Base-by-base conservation (phyloP, 2,329 filamentous ascomycete species). In the Cryphonectria carpinicola region DNA sequence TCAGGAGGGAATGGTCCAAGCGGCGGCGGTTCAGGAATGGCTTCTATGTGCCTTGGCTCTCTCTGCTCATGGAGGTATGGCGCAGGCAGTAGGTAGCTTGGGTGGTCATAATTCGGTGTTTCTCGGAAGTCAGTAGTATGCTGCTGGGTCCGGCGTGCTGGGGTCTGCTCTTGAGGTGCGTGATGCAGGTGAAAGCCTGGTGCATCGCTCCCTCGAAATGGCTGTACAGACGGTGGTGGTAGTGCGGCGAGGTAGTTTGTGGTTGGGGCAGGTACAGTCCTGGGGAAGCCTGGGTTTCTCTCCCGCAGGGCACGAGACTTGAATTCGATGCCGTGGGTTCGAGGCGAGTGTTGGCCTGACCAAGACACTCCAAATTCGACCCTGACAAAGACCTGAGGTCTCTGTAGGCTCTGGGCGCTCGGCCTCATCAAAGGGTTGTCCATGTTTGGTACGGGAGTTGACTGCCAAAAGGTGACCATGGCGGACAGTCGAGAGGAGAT, bases 351-450 rank as follows among this genome's bases (percentile, higher is more conserved):
- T 54, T 81, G 81, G n/a, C 80, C 80, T 37, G 81, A 81, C 81
- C 84, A 86, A 0, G 85, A 86, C 35, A 88, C 77, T 41, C 86
- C 84, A 71, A 87, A 85, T 75, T 86, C 85, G 71, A 88, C 77
- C 68, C 85, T 83, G 13, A 87, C 77, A 70, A 86, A 87, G 68
- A 87, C 78, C 70, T 84, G 83, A 39, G 83, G 83, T 39, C 79
- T 79, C 35, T 77, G 76, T 32, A 78, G 71, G 56, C 72, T 71
- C 74, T 64, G 74, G 74, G 71, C 78, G 76, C 72, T 74, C 74
- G 71, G 74, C 75, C 74, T 71, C 76, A 71, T 69, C 72, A 74
- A 71, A 72, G 74, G 71, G 67, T 75, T 72, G 72, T 78, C 77
- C 74, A 72, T 76, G 75, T 35, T 64, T 65, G 63, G 63, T 46